Evolutionary conservation across 1,284 basidiomycete species (phyloP).

Genomic region (Lentinus polychrous): DNA sequence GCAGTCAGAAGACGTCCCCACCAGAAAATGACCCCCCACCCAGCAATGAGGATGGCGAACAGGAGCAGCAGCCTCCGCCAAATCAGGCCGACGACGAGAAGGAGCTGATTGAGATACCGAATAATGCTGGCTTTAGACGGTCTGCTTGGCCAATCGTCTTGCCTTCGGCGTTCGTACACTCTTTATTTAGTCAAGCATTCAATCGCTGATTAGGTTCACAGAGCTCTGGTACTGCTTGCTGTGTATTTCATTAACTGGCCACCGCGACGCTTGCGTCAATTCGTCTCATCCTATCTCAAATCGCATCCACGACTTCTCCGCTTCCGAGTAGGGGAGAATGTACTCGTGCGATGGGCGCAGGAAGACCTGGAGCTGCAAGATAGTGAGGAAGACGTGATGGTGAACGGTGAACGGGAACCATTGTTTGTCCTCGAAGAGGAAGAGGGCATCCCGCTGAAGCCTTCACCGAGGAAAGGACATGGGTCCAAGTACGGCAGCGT

Average conservation of each 20-base stretch:
- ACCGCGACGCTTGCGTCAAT: constrained; percentile 19
- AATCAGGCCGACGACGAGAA: constrained; percentile 13
- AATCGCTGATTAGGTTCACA: constrained; percentile 5
- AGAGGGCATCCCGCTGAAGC: constrained; percentile 30
- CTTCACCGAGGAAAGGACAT: constrained; percentile 19
- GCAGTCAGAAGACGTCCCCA: constrained; percentile 11
- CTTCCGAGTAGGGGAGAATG: constrained; percentile 27
- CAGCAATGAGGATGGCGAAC: constrained; percentile 1
- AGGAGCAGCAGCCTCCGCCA: constrained; percentile 2
- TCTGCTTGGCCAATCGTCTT: constrained; percentile 17
- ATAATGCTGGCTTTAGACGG: constrained; percentile 7
- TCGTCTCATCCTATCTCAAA: constrained; percentile 19
- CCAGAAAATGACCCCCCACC: constrained; percentile 6
- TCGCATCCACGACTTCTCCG: constrained; percentile 19
- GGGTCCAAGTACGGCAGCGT: no score
- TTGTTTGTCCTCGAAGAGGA: constrained; percentile 15
- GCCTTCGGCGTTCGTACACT: constrained; percentile 15
- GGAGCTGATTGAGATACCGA: constrained; percentile 16
- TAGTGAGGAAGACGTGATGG: constrained; percentile 28
- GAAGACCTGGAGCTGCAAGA: constrained; percentile 26
- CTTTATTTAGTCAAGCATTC: neutral
- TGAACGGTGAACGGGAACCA: constrained; percentile 18
- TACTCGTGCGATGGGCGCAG: constrained; percentile 29
- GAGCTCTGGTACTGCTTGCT: constrained; percentile 13
- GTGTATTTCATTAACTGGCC: constrained; percentile 24